Base-by-base conservation (phyloP, 2,329 filamentous ascomycete genomes). In the Trichoderma hamatum region DNA sequence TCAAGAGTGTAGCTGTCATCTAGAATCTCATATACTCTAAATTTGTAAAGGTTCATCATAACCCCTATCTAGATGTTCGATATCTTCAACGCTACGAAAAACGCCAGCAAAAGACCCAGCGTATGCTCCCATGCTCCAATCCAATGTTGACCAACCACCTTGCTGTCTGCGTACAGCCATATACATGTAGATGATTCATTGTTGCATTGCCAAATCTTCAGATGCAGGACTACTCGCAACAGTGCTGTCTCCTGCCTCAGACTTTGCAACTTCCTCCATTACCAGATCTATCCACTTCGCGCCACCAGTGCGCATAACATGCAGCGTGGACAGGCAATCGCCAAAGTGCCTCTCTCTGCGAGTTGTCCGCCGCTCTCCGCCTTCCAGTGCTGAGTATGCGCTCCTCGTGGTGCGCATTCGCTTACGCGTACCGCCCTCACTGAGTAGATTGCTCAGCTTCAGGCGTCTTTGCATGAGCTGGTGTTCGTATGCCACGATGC, bases 401-500 rank as follows among this genome's bases (percentile, higher is more conserved):
- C 90, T 88, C 66, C 93, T 83, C 0, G 93, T 96, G 3, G 86
- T 94, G 28, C 93, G 83, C 76, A 88, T 84, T 19, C 89, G 84
- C 76, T 83, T 85, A 24, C 73, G 72, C 60, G 73, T 76, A 16
- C 85, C 86, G 6, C 86, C 86, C 71, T 89, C 86, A 64, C 86
- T 88, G 14, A 92, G 79, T 1, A 93, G 78, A 66, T 84, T 88
- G 72, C 88, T 88, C 11, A 92, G 79, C 21, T 85, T 85, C 9
- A 87, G 77, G 13, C 93, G 87, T 72, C 93, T 88, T 70, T 88
- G 83, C 74, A 93, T 90, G 1, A 96, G 85, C 1, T 84, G 84
- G 24, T 88, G 82, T 73, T 98, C 95, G 75, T 90, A 92, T 0
- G 89, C 84, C 2, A 95, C 89, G 70, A 99, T 98, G 46, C 86